Evolutionary conservation across 306 rosid genomes (phyloP).

Genomic region (Oemleria cerasiformis): DNA sequence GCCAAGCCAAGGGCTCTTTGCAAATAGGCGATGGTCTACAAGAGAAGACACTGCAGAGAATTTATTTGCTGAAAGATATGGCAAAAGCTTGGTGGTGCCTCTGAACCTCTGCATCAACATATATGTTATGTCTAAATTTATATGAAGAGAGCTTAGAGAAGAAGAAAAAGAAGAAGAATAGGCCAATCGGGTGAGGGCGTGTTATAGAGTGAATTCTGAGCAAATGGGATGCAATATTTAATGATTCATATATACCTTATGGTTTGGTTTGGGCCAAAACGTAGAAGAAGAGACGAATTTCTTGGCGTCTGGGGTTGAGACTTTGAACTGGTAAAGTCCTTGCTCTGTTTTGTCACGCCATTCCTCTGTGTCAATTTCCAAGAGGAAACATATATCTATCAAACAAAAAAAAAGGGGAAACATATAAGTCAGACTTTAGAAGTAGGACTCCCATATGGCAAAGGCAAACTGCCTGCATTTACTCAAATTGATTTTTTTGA

Average conservation of each 20-base stretch:
- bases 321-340: constrained; percentile 12
- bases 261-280: neutral
- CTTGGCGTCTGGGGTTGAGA: neutral
- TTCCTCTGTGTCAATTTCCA: too few species aligned
- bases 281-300: neutral
- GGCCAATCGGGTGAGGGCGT: neutral
- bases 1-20: constrained; percentile 13
- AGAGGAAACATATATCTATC: too few species aligned
- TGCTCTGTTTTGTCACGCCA: neutral
- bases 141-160: too few species aligned
- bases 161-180: too few species aligned
- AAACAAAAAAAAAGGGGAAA: too few species aligned
- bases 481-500: too few species aligned
- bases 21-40: constrained; percentile 12
- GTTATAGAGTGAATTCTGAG: neutral
- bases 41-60: constrained; percentile 17
- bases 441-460: neutral
- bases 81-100: constrained; percentile 23
- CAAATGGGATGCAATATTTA: too few species aligned
- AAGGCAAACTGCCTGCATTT: too few species aligned
- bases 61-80: constrained; percentile 30
- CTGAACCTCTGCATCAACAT: constrained; percentile 34
- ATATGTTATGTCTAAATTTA: neutral
- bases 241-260: neutral
- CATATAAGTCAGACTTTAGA: neutral